Conservation (phyloP, 768 basidiomycete genomes). For the Trametes punicea region DNA sequence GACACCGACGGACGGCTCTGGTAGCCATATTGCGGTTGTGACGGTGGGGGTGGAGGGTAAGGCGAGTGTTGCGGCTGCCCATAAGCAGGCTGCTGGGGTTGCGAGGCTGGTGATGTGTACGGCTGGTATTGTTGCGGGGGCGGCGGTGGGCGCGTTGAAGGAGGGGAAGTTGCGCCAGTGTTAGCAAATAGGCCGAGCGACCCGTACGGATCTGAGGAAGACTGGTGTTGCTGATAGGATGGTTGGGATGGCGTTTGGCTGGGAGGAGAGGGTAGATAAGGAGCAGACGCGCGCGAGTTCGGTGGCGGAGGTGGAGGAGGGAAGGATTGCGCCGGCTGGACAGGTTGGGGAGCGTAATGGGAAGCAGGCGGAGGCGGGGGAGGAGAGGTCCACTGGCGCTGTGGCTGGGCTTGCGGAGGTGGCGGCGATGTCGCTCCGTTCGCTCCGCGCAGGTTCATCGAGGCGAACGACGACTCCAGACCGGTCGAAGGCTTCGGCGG, state of each 20-base stretch:
- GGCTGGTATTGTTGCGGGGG: conserved; percentile 20
- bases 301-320: conserved; percentile 21
- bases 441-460: conserved; percentile 47
- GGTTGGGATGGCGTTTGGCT: conserved; percentile 17
- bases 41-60: conserved; percentile 22
- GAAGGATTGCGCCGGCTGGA: conserved; percentile 7
- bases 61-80: conserved; percentile 23
- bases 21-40: conserved; percentile 22
- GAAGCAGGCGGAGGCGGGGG: conserved; percentile 25
- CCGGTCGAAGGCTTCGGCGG: conserved; percentile 37
- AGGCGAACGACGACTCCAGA: conserved; percentile 52
- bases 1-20: conserved; percentile 3
- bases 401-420: conserved; percentile 1
- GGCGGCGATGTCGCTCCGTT: conserved; percentile 30
- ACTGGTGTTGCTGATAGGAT: conserved; percentile 19
- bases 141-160: conserved; percentile 19
- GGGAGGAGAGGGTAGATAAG: conserved; percentile 21
- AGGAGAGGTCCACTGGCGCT: conserved; percentile 17
- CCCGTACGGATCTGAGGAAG: conserved; percentile 25
- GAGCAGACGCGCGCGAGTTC: conserved; percentile 9
- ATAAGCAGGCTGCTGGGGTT: conserved; percentile 16
- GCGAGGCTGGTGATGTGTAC: conserved; percentile 6
- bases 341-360: conserved; percentile 11
- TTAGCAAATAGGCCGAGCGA: conserved; percentile 24
- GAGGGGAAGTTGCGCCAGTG: conserved; percentile 3